Evolutionary conservation across 106 monocot genomes (phyloP).

Genomic region (Allium sativum): DNA sequence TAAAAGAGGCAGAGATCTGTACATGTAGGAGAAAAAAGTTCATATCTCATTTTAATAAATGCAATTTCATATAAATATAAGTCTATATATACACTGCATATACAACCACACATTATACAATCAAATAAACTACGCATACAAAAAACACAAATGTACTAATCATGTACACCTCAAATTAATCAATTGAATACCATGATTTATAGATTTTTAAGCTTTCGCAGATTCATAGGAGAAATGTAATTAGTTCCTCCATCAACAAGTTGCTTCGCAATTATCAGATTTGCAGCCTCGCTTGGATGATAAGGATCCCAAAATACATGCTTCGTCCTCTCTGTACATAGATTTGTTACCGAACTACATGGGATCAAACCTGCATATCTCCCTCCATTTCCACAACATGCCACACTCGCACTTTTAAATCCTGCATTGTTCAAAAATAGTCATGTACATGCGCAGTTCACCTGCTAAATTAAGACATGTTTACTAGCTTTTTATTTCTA

Average conservation of each 20-base stretch:
- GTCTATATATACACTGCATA: not conserved
- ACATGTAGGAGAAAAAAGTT: not conserved
- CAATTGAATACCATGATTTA: constrained; percentile 1
- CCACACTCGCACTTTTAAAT: constrained; percentile 49
- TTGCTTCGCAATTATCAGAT: constrained; percentile 51
- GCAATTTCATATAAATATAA: not conserved
- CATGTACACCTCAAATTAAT: not conserved
- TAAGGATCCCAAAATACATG: constrained; percentile 91
- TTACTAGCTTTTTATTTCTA: no score
- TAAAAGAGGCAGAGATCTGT: not conserved
- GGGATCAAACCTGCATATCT: constrained; percentile 55
- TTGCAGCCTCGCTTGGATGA: constrained; percentile 81
- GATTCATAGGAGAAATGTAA: constrained; percentile 60
- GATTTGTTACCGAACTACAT: constrained; percentile 47
- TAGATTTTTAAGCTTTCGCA: constrained; percentile 30
- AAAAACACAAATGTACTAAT: not conserved
- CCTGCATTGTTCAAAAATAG: constrained; percentile 21
- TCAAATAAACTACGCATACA: not conserved
- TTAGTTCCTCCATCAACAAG: constrained; percentile 60
- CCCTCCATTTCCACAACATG: constrained; percentile 75
- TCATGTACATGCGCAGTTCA: no score
- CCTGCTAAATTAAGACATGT: no score
- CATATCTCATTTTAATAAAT: not conserved
- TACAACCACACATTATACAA: not conserved
- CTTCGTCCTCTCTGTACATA: constrained; percentile 45